These are phyloP conservation scores for Paramecium caudatum DNA, from an alignment of 73 alveolate genomes.

Conservation along the genomic window DNA sequence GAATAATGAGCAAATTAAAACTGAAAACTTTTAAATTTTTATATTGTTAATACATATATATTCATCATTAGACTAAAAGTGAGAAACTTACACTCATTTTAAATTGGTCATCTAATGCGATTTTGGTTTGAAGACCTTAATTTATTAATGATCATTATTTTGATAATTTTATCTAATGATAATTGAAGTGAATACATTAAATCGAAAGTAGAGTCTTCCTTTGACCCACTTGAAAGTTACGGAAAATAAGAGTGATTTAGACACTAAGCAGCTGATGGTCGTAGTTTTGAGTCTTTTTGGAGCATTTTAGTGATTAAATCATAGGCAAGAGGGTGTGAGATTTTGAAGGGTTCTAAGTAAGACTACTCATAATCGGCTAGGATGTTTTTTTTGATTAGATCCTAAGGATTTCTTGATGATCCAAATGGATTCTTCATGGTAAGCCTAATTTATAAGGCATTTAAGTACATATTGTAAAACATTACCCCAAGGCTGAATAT, in stretches of 20 bases:
- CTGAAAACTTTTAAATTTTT: too few relatives aligned
- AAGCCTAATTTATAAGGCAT: neutral
- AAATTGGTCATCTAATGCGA: too few relatives aligned
- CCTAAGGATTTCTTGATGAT: slow-evolving; percentile 19
- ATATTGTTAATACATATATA: too few relatives aligned
- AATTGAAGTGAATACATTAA: too few relatives aligned
- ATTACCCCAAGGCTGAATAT: slow-evolving; percentile 86
- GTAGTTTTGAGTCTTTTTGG: neutral
- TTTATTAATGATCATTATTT: too few relatives aligned
- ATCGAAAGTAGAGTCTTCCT: too few relatives aligned
- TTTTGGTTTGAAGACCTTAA: too few relatives aligned
- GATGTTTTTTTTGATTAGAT: neutral
- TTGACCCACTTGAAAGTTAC: too few relatives aligned
- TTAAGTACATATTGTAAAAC: slow-evolving; percentile 71
- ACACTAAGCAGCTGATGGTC: slow-evolving; percentile 21
- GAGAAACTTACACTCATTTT: too few relatives aligned
- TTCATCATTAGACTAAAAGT: too few relatives aligned
- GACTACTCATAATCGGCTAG: slow-evolving; percentile 1
- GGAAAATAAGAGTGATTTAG: slow-evolving; percentile 7
- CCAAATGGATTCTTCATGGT: slow-evolving; percentile 62
- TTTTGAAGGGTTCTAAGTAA: slow-evolving; percentile 7
- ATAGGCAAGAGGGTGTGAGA: neutral
- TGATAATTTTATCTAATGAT: too few relatives aligned
- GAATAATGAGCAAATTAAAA: too few relatives aligned
- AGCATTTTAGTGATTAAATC: slow-evolving; percentile 42